Conservation (phyloP, 1,284 basidiomycete species). For the Moesziomyces aphidis region DNA sequence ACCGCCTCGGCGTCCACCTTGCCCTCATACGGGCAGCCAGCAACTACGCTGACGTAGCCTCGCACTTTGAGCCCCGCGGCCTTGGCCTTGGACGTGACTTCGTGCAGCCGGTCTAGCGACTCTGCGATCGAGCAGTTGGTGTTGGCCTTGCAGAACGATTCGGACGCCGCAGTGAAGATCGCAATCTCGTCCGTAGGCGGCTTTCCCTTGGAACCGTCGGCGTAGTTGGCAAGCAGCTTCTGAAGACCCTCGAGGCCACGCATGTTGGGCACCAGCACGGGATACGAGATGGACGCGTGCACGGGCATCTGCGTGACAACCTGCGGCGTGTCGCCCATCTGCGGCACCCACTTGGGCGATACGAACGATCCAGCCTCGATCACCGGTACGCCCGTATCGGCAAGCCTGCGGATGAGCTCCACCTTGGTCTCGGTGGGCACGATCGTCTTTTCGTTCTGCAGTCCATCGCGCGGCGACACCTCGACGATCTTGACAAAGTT, state of each 20-base stretch:
- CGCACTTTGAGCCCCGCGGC: constrained; percentile 79
- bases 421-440: constrained; percentile 82
- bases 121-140: constrained; percentile 82
- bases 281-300: constrained; percentile 75
- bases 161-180: constrained; percentile 88
- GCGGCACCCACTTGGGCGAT: constrained; percentile 81
- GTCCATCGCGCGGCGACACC: constrained; percentile 89
- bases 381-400: constrained; percentile 76
- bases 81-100: constrained; percentile 76
- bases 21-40: constrained; percentile 85
- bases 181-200: constrained; percentile 82
- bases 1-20: constrained; percentile 78
- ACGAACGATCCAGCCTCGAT: constrained; percentile 94
- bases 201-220: not conserved
- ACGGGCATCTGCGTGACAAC: constrained; percentile 75
- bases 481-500: constrained; percentile 78
- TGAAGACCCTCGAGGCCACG: constrained; percentile 71
- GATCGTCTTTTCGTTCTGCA: constrained; percentile 87
- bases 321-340: constrained; percentile 54
- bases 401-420: constrained; percentile 82
- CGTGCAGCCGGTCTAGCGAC: constrained; percentile 76
- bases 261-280: constrained; percentile 87
- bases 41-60: constrained; percentile 82
- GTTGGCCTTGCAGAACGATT: constrained; percentile 85
- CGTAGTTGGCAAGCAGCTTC: constrained; percentile 18